Base-by-base conservation (phyloP, 139 green algal genomes). In the Edaphochlamys debaryana region DNA sequence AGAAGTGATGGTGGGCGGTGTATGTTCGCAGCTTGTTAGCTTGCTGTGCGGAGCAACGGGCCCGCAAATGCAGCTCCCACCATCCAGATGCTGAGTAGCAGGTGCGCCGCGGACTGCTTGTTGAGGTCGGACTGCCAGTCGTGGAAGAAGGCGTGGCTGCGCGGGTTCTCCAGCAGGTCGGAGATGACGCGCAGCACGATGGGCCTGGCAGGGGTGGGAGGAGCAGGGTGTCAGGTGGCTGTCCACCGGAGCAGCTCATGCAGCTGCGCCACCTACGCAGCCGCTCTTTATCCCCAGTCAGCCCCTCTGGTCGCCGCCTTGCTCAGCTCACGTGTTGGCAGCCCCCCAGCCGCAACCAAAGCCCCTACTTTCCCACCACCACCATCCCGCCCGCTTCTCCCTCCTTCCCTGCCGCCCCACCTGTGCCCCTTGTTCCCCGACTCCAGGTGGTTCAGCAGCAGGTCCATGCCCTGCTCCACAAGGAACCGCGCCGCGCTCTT, bases 31-130 rank as follows among this genome's bases (percentile, higher is more conserved):
- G 48, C 48, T 23, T 54, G 15, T 54, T 54, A 23, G 48, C 11
- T 54, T 11, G 48, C 11, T 11, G 48, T 54, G 48, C 48, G 15
- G 48, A 54, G 48, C 11, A 11, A 37, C 69, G n/a, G n/a, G n/a
- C n/a, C n/a, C n/a, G n/a, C n/a, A n/a, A n/a, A n/a, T n/a, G n/a
- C n/a, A n/a, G n/a, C n/a, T 27, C 75, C 32, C 75, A 88, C 83
- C 75, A 77, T 79, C 89, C 89, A 93, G 2, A 91, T 69, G 17
- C 32, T 38, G 32, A 93, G 69, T 70, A 93, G 87, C 83, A 93
- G 41, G 76, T 91, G 85, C 38, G 80, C 82, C 6, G 83, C 85
- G 29, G 63, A 77, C 38, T 87, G 72, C 78, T 88, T 66, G 73
- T 92, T 78, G 38, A 58, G 34, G 66, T 82, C 58, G 4, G 87